These are phyloP conservation scores for Plectosphaerella cucumerina DNA, from an alignment of 2,329 filamentous ascomycete species.

Conservation along the genomic window DNA sequence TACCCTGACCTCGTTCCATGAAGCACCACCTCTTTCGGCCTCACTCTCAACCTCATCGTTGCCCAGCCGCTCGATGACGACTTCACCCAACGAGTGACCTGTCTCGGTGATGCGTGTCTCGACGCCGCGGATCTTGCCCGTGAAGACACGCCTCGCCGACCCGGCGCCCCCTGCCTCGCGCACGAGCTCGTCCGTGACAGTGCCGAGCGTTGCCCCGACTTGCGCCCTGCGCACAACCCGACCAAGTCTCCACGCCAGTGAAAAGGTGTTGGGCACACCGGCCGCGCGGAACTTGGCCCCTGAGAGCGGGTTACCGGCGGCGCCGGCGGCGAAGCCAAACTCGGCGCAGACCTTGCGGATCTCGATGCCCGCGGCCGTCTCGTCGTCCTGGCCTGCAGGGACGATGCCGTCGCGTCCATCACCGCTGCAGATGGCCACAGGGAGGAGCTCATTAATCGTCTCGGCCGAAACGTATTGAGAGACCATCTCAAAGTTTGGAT, in stretches of 20 bases:
- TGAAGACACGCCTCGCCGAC: slow-evolving; percentile 17
- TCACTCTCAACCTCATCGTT: slow-evolving; percentile 27
- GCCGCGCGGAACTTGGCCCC: slow-evolving; percentile 24
- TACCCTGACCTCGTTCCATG: slow-evolving; percentile 12
- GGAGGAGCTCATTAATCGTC: slow-evolving; percentile 19
- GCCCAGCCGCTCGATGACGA: slow-evolving; percentile 32
- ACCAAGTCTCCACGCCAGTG: slow-evolving; percentile 41
- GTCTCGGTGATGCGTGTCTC: slow-evolving; percentile 38
- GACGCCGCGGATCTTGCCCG: slow-evolving; percentile 20
- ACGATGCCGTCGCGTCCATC: slow-evolving; percentile 16
- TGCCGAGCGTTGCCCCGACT: slow-evolving; percentile 34
- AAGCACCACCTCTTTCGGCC: slow-evolving; percentile 22
- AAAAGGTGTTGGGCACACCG: slow-evolving; percentile 29
- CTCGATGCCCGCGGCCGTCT: slow-evolving; percentile 14
- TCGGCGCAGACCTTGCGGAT: slow-evolving; percentile 20
- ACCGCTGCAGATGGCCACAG: slow-evolving; percentile 17
- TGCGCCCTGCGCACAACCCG: slow-evolving; percentile 42
- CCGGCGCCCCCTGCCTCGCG: slow-evolving; percentile 29
- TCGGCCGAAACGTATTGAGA: slow-evolving; percentile 24
- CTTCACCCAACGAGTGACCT: slow-evolving; percentile 36
- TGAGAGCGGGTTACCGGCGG: slow-evolving; percentile 25
- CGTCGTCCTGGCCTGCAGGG: slow-evolving; percentile 13
- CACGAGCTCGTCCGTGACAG: slow-evolving; percentile 31
- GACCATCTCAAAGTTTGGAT: slow-evolving; percentile 20
- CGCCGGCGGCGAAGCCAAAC: slow-evolving; percentile 29